Evolutionary conservation across 345 rosid species (phyloP), one percentile per base, ranked within the genome.

Genomic region (Geranium brycei): DNA sequence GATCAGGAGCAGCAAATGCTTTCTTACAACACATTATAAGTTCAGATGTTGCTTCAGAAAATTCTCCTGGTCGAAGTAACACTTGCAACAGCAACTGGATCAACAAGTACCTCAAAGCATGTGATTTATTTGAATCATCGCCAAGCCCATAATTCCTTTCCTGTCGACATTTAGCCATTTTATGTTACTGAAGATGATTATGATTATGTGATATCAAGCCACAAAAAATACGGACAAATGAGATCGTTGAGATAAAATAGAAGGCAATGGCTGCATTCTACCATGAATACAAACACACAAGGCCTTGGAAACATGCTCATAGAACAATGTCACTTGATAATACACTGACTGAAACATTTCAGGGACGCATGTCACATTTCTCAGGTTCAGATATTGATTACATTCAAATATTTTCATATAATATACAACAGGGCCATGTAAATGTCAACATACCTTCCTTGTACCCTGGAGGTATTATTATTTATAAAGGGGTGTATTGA

Each of bases 51-150:
- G 91, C 82, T 73, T 84, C 96, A 0, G 67, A 78, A 65, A 87
- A 88, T 74, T 91, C 96, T 31, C 77, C 97, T 17, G 99, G 99
- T 63, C 75, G 88, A 65, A 88, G 91, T 57, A 95, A 91, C 70
- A 82, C 81, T 76, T 95, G 97, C 66, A 95, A 92, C 64, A 91
- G 78, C 72, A 95, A 71, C 77, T 88, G 96, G 72, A 83, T 87
- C 63, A 88, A 82, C 74, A 91, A 80, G 73, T 82, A 84, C 77
- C 91, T 87, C 81, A 88, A 57, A 4, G 92, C 82, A 76, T 70
- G 95, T 72, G 76, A 68, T 72, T 81, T 82, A 71, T 77, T 79
- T 53, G 82, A 82, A 59, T 76, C 72, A 51, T 61, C 59, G 64
- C 79, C 62, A 66, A 64, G 70, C 65, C 74, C 85, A 57, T 69